Evolutionary conservation across 495 filamentous ascomycete genomes (phyloP), one percentile per base, ranked within the genome.

Genomic region (Schizothecium vesticola): DNA sequence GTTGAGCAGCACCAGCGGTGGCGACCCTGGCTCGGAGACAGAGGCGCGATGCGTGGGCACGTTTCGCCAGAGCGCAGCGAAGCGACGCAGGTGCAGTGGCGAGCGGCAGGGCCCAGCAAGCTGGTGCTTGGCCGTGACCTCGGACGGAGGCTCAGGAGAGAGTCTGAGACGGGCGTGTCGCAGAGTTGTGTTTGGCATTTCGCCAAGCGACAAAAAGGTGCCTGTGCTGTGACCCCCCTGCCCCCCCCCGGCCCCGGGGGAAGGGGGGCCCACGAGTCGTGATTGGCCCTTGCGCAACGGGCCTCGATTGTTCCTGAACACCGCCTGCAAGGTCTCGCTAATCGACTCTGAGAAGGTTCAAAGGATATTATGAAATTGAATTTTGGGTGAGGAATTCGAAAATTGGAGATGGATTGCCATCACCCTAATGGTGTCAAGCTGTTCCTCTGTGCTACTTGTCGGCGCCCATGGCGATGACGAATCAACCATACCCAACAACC

Each of bases 111-210:
- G 59, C 67, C 56, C 36, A 21, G 68, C 69, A 64, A 67, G 68
- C 68, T 67, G 57, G 70, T 67, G 61, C 67, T 71, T 64, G 63
- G 70, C 70, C 59, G 65, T 72, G 73, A 75, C 70, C 69, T 71
- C 69, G 68, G 71, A 28, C 62, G 63, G 71, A 66, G 77, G 74
- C 61, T 69, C 74, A 73, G 76, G 77, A 79, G 80, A 72, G 63
- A 67, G 62, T 72, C 73, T 80, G 81, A 82, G 78, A 80, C 80
- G 83, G 75, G 74, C 68, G 51, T 74, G 82, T 84, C 81, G 83
- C 80, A 75, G 80, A 72, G 71, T 79, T 56, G 77, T 73, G 81
- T 83, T 83, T 84, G 76, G 76, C 76, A 74, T 77, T 72, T 72
- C 68, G 74, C 69, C 74, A 71, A 73, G 65, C 65, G 56, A 59